Evolutionary conservation across 2,329 filamentous ascomycete genomes (phyloP), one percentile per base, ranked within the genome.

Genomic region (Penicillium sp.): DNA sequence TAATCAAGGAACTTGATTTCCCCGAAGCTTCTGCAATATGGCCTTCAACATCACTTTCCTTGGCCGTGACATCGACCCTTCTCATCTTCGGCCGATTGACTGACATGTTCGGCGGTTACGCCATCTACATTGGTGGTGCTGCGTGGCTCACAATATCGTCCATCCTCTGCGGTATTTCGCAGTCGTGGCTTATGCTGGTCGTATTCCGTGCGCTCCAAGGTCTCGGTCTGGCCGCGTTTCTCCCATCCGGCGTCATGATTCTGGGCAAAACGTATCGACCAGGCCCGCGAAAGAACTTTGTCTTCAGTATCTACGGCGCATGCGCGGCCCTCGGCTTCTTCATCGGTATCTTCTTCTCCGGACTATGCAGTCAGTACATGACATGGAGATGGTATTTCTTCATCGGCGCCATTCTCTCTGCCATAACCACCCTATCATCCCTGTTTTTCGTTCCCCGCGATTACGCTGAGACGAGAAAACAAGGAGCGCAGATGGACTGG

Each of bases 191-290:
- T 55, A 91, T 92, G 88, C 81, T 93, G 64, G 89, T 92, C 67
- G 81, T 90, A 58, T 91, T 88, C 71, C 88, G 91, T 56, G 90
- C 90, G 8, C 78, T 93, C 48, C 90, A 92, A 74, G 91, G 91
- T 0, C 77, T 94, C 9, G 91, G 90, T 0, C 84, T 89, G 1
- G 89, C 90, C 0, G 90, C 90, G 0, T 91, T 91, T 64, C 75
- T 92, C 15, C 89, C 90, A 0, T 86, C 88, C 0, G 86, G 88
- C 1, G 84, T 92, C 60, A 88, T 88, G 78, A 79, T 91, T 11
- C 77, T 91, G 1, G 88, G 88, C 1, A 86, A 82, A 52, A 84
- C 82, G 3, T 91, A 91, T 70, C 82, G 88, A 5, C 88, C 89
- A 0, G 88, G 88, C 0, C 88, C 88, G 1, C 81, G 88, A 6